phyloP scores from a whole-genome alignment of 169 alveolate species.

The Eimeria sp. region DNA sequence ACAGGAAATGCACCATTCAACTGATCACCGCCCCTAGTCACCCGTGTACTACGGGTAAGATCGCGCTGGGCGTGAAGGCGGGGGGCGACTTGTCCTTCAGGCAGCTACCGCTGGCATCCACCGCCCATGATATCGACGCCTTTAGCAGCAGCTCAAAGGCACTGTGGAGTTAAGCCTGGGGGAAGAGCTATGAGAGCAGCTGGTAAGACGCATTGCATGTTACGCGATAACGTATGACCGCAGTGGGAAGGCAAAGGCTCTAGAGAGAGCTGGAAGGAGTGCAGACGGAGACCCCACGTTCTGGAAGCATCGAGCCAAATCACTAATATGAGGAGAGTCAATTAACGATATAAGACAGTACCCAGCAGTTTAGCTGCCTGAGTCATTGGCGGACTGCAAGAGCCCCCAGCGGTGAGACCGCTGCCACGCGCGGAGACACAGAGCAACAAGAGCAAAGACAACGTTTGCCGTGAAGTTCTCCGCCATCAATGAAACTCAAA shows the following conservation, averaged over 20 bases:
- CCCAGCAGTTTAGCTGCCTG: not conserved
- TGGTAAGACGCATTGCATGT: not conserved
- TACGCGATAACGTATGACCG: not conserved
- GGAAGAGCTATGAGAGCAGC: not conserved
- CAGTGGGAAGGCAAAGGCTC: not conserved
- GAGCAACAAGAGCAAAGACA: not conserved
- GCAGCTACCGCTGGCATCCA: not conserved
- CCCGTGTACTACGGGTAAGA: not conserved
- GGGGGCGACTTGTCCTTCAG: not conserved
- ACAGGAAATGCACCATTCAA: not conserved
- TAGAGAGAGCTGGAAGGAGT: not conserved
- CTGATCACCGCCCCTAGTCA: not conserved
- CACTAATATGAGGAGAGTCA: not conserved
- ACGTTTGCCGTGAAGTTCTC: not conserved
- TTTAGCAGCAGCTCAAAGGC: not conserved
- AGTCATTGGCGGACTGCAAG: slow-evolving; percentile 7
- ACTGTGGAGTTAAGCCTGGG: not conserved
- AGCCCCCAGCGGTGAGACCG: slow-evolving; percentile 71
- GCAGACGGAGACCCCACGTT: not conserved
- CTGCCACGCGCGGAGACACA: slow-evolving; percentile 36
- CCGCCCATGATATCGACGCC: not conserved
- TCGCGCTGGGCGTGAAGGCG: not conserved
- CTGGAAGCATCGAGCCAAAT: not conserved
- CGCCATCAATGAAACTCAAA: not conserved
- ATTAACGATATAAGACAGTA: not conserved